Conservation (phyloP, 73 alveolate genomes). For the Paramecium biaurelia region DNA sequence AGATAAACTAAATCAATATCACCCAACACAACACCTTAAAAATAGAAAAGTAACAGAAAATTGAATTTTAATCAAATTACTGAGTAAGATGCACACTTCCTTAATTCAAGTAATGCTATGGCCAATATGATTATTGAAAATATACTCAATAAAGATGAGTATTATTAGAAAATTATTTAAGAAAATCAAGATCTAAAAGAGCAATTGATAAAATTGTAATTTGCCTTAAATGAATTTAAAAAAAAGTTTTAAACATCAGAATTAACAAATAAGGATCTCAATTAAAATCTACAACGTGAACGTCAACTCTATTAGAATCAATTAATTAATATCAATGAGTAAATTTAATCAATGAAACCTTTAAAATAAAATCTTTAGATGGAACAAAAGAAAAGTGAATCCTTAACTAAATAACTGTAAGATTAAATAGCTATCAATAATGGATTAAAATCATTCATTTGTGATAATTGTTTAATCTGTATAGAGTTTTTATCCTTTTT, state of each 20-base stretch:
- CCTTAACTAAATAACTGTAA: neutral
- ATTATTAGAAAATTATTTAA: neutral
- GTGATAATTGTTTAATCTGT: neutral
- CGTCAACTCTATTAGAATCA: neutral
- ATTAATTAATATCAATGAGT: neutral
- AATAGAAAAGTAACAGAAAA: neutral
- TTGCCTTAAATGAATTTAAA: neutral
- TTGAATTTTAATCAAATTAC: conserved; percentile 22
- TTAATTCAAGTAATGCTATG: neutral
- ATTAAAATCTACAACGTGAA: neutral
- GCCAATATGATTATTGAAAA: conserved; percentile 35
- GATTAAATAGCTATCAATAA: neutral
- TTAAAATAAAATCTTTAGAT: neutral
- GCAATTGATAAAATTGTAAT: neutral
- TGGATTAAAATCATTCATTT: neutral
- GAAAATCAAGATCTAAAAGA: conserved; percentile 10
- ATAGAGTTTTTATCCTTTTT: neutral
- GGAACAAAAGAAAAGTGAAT: conserved; percentile 41
- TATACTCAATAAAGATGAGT: conserved; percentile 33
- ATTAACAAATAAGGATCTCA: neutral
- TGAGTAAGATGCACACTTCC: neutral
- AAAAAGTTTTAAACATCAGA: neutral
- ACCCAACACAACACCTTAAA: neutral
- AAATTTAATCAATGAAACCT: conserved; percentile 8
- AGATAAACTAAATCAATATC: neutral